A percentile compares a stretch with the other conserved stretches of the same genome.
Conservation (phyloP, 1,139 yeast species). For the Saccharomyces hybrid region DNA sequence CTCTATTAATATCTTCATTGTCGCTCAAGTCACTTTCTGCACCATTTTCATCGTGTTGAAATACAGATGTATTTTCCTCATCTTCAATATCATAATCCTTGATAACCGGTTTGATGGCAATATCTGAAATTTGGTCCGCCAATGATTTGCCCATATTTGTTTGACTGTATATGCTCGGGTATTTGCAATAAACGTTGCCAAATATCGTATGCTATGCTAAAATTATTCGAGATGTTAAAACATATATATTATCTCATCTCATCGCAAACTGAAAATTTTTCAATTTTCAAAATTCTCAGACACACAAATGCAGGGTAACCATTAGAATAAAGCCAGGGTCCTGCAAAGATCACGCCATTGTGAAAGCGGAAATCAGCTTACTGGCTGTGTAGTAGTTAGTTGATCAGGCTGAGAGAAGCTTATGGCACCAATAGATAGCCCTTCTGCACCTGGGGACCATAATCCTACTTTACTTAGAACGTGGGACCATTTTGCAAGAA, state of each 20-base stretch:
- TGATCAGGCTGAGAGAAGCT: too few relatives aligned
- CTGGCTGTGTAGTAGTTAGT: too few relatives aligned
- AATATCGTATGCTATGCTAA: not conserved
- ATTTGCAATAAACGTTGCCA: too few relatives aligned
- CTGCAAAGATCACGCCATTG: too few relatives aligned
- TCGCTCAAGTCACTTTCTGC: constrained; percentile 21
- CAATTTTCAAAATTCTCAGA: not conserved
- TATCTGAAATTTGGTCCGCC: constrained; percentile 61
- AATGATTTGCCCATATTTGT: constrained; percentile 34
- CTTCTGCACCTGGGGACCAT: too few relatives aligned
- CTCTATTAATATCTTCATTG: constrained; percentile 24
- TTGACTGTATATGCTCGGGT: not conserved
- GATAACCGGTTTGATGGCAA: constrained; percentile 46
- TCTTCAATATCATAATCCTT: constrained; percentile 80
- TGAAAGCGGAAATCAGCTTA: too few relatives aligned
- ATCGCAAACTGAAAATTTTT: constrained; percentile 3
- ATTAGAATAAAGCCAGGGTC: too few relatives aligned
- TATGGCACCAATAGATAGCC: too few relatives aligned
- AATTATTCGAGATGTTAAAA: too few relatives aligned
- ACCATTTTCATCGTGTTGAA: constrained; percentile 31
- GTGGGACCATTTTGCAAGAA: too few relatives aligned
- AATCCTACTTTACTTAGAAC: too few relatives aligned
- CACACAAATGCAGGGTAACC: not conserved
- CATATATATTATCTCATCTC: constrained; percentile 6
- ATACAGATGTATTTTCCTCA: constrained; percentile 33